Evolutionary conservation across 139 green algal genomes (phyloP), one percentile per base, ranked within the genome.

Genomic region (Monoraphidium neglectum): DNA sequence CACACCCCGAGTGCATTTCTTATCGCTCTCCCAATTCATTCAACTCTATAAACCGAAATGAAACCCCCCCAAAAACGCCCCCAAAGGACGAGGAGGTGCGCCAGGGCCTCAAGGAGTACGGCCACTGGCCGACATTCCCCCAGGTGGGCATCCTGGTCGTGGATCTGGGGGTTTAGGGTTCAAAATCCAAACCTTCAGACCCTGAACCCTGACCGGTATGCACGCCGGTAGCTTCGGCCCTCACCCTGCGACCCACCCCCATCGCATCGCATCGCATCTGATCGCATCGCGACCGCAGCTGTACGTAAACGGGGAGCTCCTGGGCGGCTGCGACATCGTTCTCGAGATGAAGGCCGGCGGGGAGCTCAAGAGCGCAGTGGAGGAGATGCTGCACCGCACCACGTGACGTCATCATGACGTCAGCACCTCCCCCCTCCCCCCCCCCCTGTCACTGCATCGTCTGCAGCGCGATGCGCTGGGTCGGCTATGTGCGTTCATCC

Each of bases 101-200:
- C 36, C 84, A 94, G 76, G 92, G 92, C 2, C 83, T 98, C 35
- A 98, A 98, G 83, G 85, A 89, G 72, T 94, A 90, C 74, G 89
- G 81, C 35, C 81, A 92, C 57, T 98, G 94, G 94, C 95, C 94
- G 26, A 98, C 94, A 10, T 98, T 94, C 79, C 95, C 95, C 30
- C 94, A 93, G 49, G 82, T 97, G 43, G 10, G 40, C 36, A 93
- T 94, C 76, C 33, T 68, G 62, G 23, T 68, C 33, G 15, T 68
- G 32, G 15, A 47, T 13, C 61, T 23, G 54, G 6, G 28, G 24
- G 16, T 59, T 59, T 46, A 6, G 30, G 38, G 24, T 15, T 37
- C 4, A 38, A 13, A 15, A 4, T 4, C 59, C 18, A 4, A 40
- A 30, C 13, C 37, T 3, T 30, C 37, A 30, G 1, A 46, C 40